phyloP scores from a whole-genome alignment of 768 basidiomycete genomes.

The Lentinula sp. region DNA sequence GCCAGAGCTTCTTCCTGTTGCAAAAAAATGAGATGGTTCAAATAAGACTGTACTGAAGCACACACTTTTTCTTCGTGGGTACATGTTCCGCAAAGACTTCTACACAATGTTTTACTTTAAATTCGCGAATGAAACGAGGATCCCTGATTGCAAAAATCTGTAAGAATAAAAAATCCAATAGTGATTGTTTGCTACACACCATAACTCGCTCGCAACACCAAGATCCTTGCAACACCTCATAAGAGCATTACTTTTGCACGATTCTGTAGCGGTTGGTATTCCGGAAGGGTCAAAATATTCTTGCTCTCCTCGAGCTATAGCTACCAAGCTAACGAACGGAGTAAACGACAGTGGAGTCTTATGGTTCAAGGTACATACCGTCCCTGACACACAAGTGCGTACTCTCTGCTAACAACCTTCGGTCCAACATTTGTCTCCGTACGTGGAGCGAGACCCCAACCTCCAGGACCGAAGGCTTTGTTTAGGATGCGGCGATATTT shows the following conservation, averaged over 20 bases:
- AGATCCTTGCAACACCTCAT: slow-evolving; percentile 98
- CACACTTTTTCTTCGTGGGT: slow-evolving; percentile 87
- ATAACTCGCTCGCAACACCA: slow-evolving; percentile 93
- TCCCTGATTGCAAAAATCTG: slow-evolving; percentile 52
- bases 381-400: slow-evolving; percentile 90
- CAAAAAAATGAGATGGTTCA: slow-evolving; percentile 1
- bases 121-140: slow-evolving; percentile 90
- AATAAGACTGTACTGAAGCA: slow-evolving; percentile 7
- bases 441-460: slow-evolving; percentile 93
- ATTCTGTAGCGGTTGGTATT: slow-evolving; percentile 90
- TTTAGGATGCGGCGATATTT: slow-evolving; percentile 92
- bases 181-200: slow-evolving; percentile 41
- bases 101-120: slow-evolving; percentile 77
- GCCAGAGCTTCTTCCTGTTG: slow-evolving; percentile 83
- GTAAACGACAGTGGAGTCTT: not conserved
- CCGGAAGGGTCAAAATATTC: slow-evolving; percentile 92
- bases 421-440: slow-evolving; percentile 88
- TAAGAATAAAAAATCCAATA: not conserved
- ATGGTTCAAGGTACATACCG: slow-evolving; percentile 42
- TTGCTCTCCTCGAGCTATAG: slow-evolving; percentile 90
- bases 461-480: slow-evolving; percentile 92
- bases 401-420: slow-evolving; percentile 87
- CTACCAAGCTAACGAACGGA: slow-evolving; percentile 59
- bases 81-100: slow-evolving; percentile 86
- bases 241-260: slow-evolving; percentile 92